Evolutionary conservation across 805 yeast species (phyloP), one percentile per base, ranked within the genome.

Genomic region (Saccharomycopsis sp.): DNA sequence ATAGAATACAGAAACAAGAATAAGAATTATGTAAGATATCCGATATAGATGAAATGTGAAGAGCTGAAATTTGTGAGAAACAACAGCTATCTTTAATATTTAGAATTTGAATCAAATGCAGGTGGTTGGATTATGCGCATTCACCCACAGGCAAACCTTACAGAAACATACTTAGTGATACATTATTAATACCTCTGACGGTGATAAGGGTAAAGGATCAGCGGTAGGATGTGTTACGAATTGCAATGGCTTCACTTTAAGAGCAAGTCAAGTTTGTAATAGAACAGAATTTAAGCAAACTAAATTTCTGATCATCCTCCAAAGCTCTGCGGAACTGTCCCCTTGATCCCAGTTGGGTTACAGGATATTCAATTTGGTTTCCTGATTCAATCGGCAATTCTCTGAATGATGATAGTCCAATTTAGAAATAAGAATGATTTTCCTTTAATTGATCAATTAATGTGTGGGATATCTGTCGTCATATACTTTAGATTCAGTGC

Each of bases 361-460:
- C 49, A 44, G 49, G 49, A 44, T 44, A 44, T 44, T 44, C 49
- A 44, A 44, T 44, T 44, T 44, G 22, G 7, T 44, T 44, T 44
- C 49, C 22, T 12, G 19, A 29, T 29, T 29, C 9, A 29, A 29
- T 29, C 5, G 5, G 38, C 38, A 29, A 12, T 29, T 29, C 9
- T 29, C 12, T 29, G 38, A 29, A 29, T 12, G 38, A 5, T 29
- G 38, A 29, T 29, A 29, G 12, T 29, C 12, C 38, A 29, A 12
- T 29, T 12, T 12, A 29, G 38, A 29, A 12, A 29, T 7, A 7
- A 12, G 12, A 29, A 29, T 29, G 38, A 29, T 29, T 29, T 29
- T 29, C 38, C 38, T 29, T 29, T 12, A 29, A 29, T 7, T 7
- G 38, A 29, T 5, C 12, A 29, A 29, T 29, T 29, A 7, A 29